These are phyloP conservation scores for Iris macrosiphon DNA, from an alignment of 106 monocot genomes.

Conservation along the genomic window DNA sequence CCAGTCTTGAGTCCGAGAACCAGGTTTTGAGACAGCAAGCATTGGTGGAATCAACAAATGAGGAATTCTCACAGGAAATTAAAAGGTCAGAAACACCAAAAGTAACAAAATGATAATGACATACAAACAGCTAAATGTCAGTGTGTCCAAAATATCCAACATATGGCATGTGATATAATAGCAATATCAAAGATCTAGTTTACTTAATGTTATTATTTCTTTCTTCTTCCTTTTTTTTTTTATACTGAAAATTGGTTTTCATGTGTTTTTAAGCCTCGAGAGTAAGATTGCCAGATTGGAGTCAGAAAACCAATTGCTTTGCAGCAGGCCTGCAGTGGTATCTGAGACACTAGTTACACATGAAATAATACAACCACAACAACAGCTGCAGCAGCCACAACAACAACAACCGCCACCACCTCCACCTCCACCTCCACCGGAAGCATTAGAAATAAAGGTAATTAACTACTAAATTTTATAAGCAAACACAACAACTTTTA, in stretches of 20 bases:
- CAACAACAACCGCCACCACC: background rate
- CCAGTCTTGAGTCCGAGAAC: constrained; percentile 78
- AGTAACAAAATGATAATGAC: too few species aligned
- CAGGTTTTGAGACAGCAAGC: constrained; percentile 84
- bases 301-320: constrained; percentile 68
- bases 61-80: constrained; percentile 65
- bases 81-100: constrained; percentile 64
- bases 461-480: too few species aligned
- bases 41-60: constrained; percentile 57
- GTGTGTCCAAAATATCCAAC: too few species aligned
- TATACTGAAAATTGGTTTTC: background rate
- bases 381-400: too few species aligned
- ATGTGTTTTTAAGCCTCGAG: constrained; percentile 38
- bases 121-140: too few species aligned
- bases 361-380: constrained; percentile 19
- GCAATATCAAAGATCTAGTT: too few species aligned
- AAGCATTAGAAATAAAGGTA: too few species aligned
- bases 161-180: too few species aligned
- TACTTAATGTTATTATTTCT: too few species aligned
- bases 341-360: constrained; percentile 16
- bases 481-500: too few species aligned
- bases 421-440: too few species aligned
- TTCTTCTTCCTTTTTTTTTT: too few species aligned
- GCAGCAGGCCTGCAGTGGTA: constrained; percentile 26
- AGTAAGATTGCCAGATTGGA: constrained; percentile 57